Base-by-base conservation (phyloP, 2,329 filamentous ascomycete species). In the Ophiostoma sp. region DNA sequence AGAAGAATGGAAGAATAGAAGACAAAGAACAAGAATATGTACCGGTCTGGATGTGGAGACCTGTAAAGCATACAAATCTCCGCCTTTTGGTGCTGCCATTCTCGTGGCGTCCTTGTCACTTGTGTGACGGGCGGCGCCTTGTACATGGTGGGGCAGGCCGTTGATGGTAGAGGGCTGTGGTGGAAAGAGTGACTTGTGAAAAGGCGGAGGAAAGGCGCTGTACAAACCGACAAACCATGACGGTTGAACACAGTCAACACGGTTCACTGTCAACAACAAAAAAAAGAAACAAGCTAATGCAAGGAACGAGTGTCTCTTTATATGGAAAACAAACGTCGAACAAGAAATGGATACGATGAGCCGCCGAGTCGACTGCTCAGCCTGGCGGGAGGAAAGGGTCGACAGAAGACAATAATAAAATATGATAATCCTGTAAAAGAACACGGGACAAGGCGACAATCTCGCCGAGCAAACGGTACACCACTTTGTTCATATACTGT, bases 251-350 rank as follows among this genome's bases (percentile, higher is more conserved):
- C n/a, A 3, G n/a, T 25, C 36, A 0, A 39, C 59, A 64, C 28
- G n/a, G 63, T 19, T 17, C 22, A 48, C 28, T 42, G 22, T 22
- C 22, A 68, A 68, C 19, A 69, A 28, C 28, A 28, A 50, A 57
- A 57, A 42, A 70, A 42, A n/a, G 15, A 39, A 57, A 59, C 68
- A 68, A 17, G 33, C 68, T 19, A 59, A 70, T 70, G 68, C 33
- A 70, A n/a, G 68, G 68, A 69, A 70, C 68, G 33, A 57, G 68
- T 59, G 68, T 31, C n/a, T 36, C 28, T 39, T 57, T 69, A 69
- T 70, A 59, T 70, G 17, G 22, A 28, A 17, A 57, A n/a, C n/a
- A 57, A 12, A 70, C 48, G 48, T 15, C 28, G 28, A 7, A 33
- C 28, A 55, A 52, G 48, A 28, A 50, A 50, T 11, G 8, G 12